Evolutionary conservation across 176 grass and related monocot genomes (phyloP).

Genomic region (Cenchrus americanus): DNA sequence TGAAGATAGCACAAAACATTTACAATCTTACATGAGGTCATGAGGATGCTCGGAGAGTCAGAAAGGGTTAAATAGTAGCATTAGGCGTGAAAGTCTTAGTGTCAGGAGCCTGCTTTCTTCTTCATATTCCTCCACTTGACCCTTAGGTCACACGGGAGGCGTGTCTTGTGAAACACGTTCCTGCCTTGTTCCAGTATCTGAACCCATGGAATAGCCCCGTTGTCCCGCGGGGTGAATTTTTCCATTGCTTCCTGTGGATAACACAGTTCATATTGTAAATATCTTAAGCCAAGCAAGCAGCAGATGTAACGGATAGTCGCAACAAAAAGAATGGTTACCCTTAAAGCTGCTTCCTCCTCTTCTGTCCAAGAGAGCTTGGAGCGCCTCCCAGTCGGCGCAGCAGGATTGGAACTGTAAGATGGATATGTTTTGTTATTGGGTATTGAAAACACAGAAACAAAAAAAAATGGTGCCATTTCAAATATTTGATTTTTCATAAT

Average conservation of each 20-base stretch:
- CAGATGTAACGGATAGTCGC: not conserved
- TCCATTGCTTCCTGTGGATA: slow-evolving; percentile 69
- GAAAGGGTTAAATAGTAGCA: not conserved
- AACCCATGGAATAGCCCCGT: slow-evolving; percentile 57
- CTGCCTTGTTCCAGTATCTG: slow-evolving; percentile 51
- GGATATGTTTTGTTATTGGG: slow-evolving; percentile 17
- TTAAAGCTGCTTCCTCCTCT: slow-evolving; percentile 62
- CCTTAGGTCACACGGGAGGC: slow-evolving; percentile 63
- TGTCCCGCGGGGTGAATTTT: slow-evolving; percentile 36
- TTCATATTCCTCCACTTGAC: slow-evolving; percentile 81
- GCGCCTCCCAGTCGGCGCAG: slow-evolving; percentile 47
- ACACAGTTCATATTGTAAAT: slow-evolving; percentile 28
- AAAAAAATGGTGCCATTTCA: slow-evolving; percentile 13
- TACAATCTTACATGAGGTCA: not conserved
- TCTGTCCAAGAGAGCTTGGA: slow-evolving; percentile 59
- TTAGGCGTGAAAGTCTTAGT: not conserved
- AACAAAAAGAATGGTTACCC: slow-evolving; percentile 44
- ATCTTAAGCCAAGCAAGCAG: slow-evolving; percentile 3
- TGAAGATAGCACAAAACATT: not conserved
- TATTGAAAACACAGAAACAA: not conserved
- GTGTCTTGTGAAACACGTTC: slow-evolving; percentile 62
- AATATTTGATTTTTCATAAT: not conserved
- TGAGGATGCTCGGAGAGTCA: not conserved
- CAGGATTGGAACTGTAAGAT: slow-evolving; percentile 61
- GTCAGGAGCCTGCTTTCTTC: slow-evolving; percentile 40